Evolutionary conservation across 1,284 basidiomycete genomes (phyloP).

Genomic region (Ceratobasidium sp.): DNA sequence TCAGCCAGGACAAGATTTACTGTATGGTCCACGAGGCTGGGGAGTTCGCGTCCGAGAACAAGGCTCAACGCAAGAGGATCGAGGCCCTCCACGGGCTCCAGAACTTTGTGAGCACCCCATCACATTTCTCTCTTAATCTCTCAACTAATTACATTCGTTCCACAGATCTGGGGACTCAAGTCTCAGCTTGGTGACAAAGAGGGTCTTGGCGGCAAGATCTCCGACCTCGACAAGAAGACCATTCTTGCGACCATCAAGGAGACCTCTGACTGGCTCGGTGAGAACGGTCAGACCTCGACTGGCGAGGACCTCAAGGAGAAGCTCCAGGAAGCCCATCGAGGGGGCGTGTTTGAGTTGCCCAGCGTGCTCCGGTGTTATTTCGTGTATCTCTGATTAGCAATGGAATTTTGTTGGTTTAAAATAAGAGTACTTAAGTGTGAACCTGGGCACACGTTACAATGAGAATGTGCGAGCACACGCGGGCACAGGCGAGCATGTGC

Average conservation of each 20-base stretch:
- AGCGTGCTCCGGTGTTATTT: no score
- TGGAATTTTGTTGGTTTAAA: no score
- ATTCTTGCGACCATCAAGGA: slow-evolving; percentile 87
- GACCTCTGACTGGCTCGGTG: slow-evolving; percentile 89
- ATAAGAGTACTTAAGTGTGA: no score
- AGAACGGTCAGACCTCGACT: slow-evolving; percentile 75
- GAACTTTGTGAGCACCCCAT: slow-evolving; percentile 62
- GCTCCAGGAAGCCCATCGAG: no score
- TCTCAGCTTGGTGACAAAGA: slow-evolving; percentile 86
- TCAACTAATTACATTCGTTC: background rate
- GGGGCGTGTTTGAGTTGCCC: no score
- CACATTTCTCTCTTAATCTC: background rate
- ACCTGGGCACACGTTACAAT: no score
- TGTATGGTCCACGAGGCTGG: slow-evolving; percentile 94
- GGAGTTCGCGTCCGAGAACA: slow-evolving; percentile 87
- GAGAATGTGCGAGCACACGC: no score
- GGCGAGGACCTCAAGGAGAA: slow-evolving; percentile 94
- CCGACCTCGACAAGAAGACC: slow-evolving; percentile 88
- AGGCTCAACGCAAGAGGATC: slow-evolving; percentile 86
- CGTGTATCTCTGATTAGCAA: no score
- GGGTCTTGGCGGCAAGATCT: slow-evolving; percentile 89
- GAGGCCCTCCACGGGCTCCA: slow-evolving; percentile 85
- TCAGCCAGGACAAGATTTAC: slow-evolving; percentile 87
- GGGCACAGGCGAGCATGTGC: no score
- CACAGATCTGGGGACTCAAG: slow-evolving; percentile 79